Base-by-base conservation (phyloP, 768 basidiomycete genomes). In the Termitomyces sp. region DNA sequence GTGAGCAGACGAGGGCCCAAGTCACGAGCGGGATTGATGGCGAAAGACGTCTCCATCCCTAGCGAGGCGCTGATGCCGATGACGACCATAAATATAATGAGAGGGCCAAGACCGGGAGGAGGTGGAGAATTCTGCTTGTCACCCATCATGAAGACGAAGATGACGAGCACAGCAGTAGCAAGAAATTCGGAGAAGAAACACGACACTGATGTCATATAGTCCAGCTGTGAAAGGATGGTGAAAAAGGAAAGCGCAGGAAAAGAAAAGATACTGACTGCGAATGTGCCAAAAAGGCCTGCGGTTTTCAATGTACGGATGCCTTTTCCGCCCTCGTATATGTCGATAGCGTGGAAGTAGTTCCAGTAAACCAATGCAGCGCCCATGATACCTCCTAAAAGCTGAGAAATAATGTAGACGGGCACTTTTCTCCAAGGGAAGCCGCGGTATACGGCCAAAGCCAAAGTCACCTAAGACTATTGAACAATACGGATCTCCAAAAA, bases 341-440 rank as follows among this genome's bases (percentile, higher is more conserved):
- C 79, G 62, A 91, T 87, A 34, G 87, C 87, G 64, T 87, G 83
- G 66, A 82, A 80, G 64, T 88, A 90, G 67, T 85, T 85, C 6
- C 78, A 87, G 65, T 89, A 89, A 24, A 85, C 70, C 26, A 87
- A 71, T 7, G 79, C 81, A 20, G 81, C 82, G 16, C 86, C 89
- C 57, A 80, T 73, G 20, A 89, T 65, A 5, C 75, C 88, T 24
- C 89, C 89, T 39, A 89, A 69, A 22, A 86, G 64, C 67, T 91
- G 89, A 0, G 86, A 81, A 49, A 83, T 65, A 46, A 88, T 80
- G 67, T 85, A 91, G 22, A 68, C 78, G 0, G 91, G 91, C 0
- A 91, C 91, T 68, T 93, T 93, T 62, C 78, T 79, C 87, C 88
- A 88, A 0, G 91, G 89, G 71, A 93, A 92, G 46, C 78, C 79